phyloP scores from a whole-genome alignment of 768 basidiomycete genomes.

The Tylopilus rubrobrunneus region DNA sequence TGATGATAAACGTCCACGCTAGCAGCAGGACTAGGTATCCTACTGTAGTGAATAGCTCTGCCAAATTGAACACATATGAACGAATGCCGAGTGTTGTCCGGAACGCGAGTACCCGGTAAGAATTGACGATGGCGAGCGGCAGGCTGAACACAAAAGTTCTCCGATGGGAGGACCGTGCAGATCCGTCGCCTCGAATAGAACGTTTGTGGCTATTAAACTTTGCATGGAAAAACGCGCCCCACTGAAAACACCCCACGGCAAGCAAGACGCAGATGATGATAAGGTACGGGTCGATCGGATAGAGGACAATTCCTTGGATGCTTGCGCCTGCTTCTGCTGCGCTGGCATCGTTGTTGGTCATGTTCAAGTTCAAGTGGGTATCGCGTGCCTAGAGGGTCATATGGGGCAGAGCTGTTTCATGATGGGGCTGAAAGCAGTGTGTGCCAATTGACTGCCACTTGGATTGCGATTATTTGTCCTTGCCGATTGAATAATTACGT shows the following conservation, averaged over 20 bases:
- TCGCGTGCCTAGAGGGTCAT: conserved; percentile 2
- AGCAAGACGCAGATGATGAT: conserved; percentile 9
- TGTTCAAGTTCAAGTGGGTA: background rate
- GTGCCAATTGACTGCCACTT: background rate
- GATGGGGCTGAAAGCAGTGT: background rate
- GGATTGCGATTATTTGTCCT: background rate
- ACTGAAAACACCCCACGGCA: conserved; percentile 19
- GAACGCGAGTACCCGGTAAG: conserved; percentile 35
- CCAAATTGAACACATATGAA: conserved; percentile 37
- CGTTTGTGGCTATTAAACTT: conserved; percentile 12
- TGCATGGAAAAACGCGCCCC: conserved; percentile 9
- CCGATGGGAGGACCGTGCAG: background rate
- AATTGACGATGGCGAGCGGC: conserved; percentile 31
- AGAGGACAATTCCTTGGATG: conserved; percentile 13
- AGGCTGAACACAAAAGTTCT: conserved; percentile 19
- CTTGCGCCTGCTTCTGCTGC: background rate
- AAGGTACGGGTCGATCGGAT: conserved; percentile 16
- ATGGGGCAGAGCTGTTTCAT: background rate
- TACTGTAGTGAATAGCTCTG: conserved; percentile 36
- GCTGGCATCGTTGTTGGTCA: background rate
- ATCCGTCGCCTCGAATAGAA: conserved; percentile 4
- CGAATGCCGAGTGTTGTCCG: conserved; percentile 34
- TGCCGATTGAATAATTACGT: too few species aligned
- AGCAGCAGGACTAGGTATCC: conserved; percentile 38
- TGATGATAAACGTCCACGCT: conserved; percentile 35